These are phyloP conservation scores for Mycena maculata DNA, from an alignment of 768 basidiomycete genomes.

Conservation along the genomic window DNA sequence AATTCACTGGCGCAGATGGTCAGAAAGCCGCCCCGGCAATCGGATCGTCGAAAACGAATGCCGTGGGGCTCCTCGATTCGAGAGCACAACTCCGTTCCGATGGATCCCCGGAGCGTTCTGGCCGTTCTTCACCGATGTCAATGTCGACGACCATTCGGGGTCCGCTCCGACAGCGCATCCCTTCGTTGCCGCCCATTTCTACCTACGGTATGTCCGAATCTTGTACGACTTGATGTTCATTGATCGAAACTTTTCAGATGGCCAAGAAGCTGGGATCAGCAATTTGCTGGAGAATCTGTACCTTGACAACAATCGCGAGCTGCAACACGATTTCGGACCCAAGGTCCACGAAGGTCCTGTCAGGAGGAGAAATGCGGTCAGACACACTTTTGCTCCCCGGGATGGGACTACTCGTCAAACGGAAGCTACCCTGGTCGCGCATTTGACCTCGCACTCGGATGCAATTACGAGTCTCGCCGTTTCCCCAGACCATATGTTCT, in stretches of 20 bases:
- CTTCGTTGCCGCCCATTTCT: slow-evolving; percentile 71
- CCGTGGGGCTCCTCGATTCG: slow-evolving; percentile 83
- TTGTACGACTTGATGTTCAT: background rate
- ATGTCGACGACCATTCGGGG: slow-evolving; percentile 66
- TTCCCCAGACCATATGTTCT: slow-evolving; percentile 95
- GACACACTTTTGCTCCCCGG: slow-evolving; percentile 75
- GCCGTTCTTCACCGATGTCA: slow-evolving; percentile 80
- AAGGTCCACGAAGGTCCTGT: slow-evolving; percentile 84
- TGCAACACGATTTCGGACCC: slow-evolving; percentile 93
- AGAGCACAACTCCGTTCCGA: slow-evolving; percentile 76
- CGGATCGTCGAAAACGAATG: slow-evolving; percentile 87
- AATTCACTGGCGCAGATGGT: slow-evolving; percentile 77
- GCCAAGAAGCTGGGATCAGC: slow-evolving; percentile 89
- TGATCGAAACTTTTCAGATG: slow-evolving; percentile 62
- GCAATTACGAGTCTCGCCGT: slow-evolving; percentile 84
- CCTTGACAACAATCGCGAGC: slow-evolving; percentile 85
- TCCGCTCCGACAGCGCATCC: slow-evolving; percentile 57
- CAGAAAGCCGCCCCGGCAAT: slow-evolving; percentile 92
- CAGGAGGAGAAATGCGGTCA: slow-evolving; percentile 77
- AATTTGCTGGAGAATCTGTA: slow-evolving; percentile 92
- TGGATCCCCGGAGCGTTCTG: slow-evolving; percentile 77
- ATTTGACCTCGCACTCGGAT: slow-evolving; percentile 86
- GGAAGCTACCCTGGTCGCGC: slow-evolving; percentile 86
- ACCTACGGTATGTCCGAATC: slow-evolving; percentile 64
- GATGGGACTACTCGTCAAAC: slow-evolving; percentile 70